Evolutionary conservation across 768 basidiomycete genomes (phyloP), one percentile per base, ranked within the genome.

Genomic region (Clitopilus hobsonii): DNA sequence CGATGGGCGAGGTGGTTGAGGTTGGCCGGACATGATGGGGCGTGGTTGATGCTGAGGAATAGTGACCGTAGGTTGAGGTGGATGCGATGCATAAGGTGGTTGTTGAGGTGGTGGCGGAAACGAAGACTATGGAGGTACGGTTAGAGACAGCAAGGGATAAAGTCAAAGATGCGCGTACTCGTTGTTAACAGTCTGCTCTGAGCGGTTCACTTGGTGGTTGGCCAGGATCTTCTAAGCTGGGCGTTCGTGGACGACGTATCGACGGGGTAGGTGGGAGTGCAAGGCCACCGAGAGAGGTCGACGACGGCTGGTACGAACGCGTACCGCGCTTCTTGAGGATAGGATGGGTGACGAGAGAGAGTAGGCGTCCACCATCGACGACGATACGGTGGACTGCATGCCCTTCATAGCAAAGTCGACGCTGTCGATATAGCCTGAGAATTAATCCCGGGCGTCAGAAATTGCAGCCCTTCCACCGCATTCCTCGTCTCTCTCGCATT

Each of bases 401-500:
- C 87, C 84, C 0, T 73, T 64, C 0, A 74, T 70, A 25, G 77
- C 72, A 27, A 72, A 32, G 38, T 85, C 82, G 56, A 82, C 54
- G 51, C 67, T 60, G 20, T 59, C 59, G 49, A 86, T 71, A 60
- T 79, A 79, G 29, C 71, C 71, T 23, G 78, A 76, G 58, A 85
- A 71, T 54, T 79, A 74, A 0, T 61, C 49, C 83, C 84, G 86
- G 23, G 71, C 69, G n/a, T 83, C 78, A 22, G 72, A 65, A 30
- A 83, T 55, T 54, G 72, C 66, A 51, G 70, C 70, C 55, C 75
- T 62, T 11, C 80, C 72, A 0, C 77, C 74, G 26, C 82, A 78
- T 0, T 79, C 75, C 8, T 86, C 84, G 61, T 85, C 84, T 51
- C 80, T 72, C 3, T 75, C 77, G 25, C 66, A 63, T 64, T 86